A percentile compares a stretch with the other conserved stretches of the same genome.
These are phyloP conservation scores for Mycena citricolor DNA, from an alignment of 1,284 basidiomycete genomes.

Conservation along the genomic window DNA sequence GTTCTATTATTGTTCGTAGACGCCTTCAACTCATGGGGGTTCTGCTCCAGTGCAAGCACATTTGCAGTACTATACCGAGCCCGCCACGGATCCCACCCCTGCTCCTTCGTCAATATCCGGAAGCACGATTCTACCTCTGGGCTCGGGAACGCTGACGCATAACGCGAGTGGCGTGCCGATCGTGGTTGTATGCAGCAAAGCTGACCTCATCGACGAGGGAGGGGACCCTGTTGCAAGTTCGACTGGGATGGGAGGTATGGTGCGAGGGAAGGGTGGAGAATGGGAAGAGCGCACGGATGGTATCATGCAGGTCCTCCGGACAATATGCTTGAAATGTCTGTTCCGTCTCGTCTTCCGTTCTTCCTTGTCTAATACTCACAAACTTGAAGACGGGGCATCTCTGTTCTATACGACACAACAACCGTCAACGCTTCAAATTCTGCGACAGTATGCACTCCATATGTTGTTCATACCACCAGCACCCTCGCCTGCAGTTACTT, in stretches of 20 bases:
- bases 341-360: conserved; percentile 35
- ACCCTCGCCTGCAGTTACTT: conserved; percentile 50
- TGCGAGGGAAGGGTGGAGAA: conserved; percentile 81
- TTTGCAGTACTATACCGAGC: conserved; percentile 88
- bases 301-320: conserved; percentile 91
- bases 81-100: conserved; percentile 61
- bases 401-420: conserved; percentile 90
- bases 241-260: conserved; percentile 77
- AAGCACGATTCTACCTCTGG: conserved; percentile 72
- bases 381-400: conserved; percentile 78
- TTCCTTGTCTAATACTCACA: conserved; percentile 44
- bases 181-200: conserved; percentile 89
- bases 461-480: conserved; percentile 79
- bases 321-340: conserved; percentile 88
- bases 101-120: conserved; percentile 45
- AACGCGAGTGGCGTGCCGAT: conserved; percentile 85
- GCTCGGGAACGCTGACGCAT: conserved; percentile 77
- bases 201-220: conserved; percentile 81
- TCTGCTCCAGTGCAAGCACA: conserved; percentile 73
- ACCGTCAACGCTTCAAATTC: conserved; percentile 74
- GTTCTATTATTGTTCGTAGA: conserved; percentile 2
- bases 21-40: conserved; percentile 18
- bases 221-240: conserved; percentile 71
- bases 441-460: conserved; percentile 89
- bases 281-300: conserved; percentile 97